Base-by-base conservation (phyloP, 805 yeast genomes). In the Cephaloascus fragrans region DNA sequence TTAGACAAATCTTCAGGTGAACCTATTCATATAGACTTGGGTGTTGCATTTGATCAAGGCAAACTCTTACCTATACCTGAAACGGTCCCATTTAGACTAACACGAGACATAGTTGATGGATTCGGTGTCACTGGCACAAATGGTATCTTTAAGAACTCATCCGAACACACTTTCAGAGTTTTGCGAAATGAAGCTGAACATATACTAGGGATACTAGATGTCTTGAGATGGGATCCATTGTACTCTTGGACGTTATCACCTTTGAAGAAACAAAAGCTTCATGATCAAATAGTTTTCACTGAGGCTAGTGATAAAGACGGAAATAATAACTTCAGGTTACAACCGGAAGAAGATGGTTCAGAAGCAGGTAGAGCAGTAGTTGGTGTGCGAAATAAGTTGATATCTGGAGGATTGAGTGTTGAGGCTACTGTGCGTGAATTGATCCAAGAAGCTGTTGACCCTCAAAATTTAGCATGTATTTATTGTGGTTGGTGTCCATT, bases 31-130 rank as follows among this genome's bases (percentile, higher is more conserved):
- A 94, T 93, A 47, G 99, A 93, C 57, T 62, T 93, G 15, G 99
- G 98, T 0, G 89, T 93, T 35, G 94, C 97, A 0, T 93, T 93
- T 62, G 98, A 93, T 55, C 96, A 88, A 51, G 98, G 97, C 1
- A 79, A 74, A 48, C 60, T 78, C 12, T 63, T 93, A 32, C 81
- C 90, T 0, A 74, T 90, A 6, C 98, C 99, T 0, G 99, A 93
- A 51, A 71, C 83, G 0, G 95, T 94, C 4, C 98, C 99, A 3
- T 94, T 93, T 54, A 62, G 99, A 44, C 62, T 94, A 28, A 86
- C 97, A 0, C 65, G 95, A 41, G 97, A 94, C 55, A 69, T 93
- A 39, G 80, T 88, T 3, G 97, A 93, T 62, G 98, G 94, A 0
- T 74, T 94, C 65, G 99, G 99, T 0, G 68, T 83, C 4, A 73